Percentiles rank a stretch among this genome's conserved stretches.
Conservation (phyloP, 2,329 filamentous ascomycete genomes). For the Claviceps fusiformis region DNA sequence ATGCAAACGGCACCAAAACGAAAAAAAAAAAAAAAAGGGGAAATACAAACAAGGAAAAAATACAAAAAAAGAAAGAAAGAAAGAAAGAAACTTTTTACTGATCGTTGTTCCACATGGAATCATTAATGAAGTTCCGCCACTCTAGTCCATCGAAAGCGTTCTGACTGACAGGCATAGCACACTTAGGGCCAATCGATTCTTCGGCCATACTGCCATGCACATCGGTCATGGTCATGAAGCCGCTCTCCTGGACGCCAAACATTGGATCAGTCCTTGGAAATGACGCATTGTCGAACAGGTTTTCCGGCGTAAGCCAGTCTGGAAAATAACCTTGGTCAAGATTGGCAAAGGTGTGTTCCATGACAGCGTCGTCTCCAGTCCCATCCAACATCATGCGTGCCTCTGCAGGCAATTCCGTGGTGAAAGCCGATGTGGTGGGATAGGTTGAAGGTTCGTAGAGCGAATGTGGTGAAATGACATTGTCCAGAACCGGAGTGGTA, state of each 20-base stretch:
- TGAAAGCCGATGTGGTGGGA: slow-evolving; percentile 23
- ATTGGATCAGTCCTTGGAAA: slow-evolving; percentile 1
- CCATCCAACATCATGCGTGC: slow-evolving; percentile 26
- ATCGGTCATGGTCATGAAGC: not conserved
- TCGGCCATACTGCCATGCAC: not conserved
- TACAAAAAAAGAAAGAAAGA: not conserved
- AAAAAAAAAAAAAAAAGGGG: not conserved
- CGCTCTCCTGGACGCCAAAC: slow-evolving; percentile 3
- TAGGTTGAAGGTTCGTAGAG: slow-evolving; percentile 4
- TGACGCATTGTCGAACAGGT: not conserved
- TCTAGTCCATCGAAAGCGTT: slow-evolving; percentile 11
- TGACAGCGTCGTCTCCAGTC: slow-evolving; percentile 17
- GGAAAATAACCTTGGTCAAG: slow-evolving; percentile 5
- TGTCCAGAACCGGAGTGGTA: not conserved
- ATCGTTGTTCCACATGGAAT: slow-evolving; percentile 20
- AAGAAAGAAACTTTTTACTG: slow-evolving; percentile 7
- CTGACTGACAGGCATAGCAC: not conserved
- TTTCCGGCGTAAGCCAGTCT: not conserved
- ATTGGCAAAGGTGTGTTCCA: slow-evolving; percentile 7
- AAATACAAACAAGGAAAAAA: not conserved
- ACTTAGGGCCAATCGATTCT: slow-evolving; percentile 2
- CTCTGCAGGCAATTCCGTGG: slow-evolving; percentile 27
- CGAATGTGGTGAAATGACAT: slow-evolving; percentile 10
- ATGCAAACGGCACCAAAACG: not conserved
- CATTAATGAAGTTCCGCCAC: slow-evolving; percentile 20